Evolutionary conservation across 1,284 basidiomycete species (phyloP).

Genomic region (Leccinum cinnamomeum): DNA sequence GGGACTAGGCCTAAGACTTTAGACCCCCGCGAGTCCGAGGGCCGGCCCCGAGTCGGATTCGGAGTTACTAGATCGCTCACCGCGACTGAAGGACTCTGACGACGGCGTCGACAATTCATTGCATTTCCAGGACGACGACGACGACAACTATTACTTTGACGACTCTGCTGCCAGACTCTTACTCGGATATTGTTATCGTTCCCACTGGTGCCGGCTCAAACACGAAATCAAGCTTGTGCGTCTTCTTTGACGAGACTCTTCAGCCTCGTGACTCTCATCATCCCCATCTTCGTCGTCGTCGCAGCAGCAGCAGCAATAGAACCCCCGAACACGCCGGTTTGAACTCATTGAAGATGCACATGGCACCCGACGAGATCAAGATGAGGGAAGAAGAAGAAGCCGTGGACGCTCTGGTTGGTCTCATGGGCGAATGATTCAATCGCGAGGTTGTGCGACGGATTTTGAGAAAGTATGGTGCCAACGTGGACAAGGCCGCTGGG

Average conservation of each 20-base stretch:
- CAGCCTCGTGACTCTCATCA: neutral
- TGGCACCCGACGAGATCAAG: slow-evolving; percentile 19
- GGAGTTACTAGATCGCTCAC: slow-evolving; percentile 15
- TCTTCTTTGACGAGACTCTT: neutral
- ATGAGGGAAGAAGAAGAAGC: slow-evolving; percentile 21
- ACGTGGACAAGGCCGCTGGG: slow-evolving; percentile 59
- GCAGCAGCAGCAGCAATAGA: neutral
- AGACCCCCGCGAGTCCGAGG: neutral
- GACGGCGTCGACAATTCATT: slow-evolving; percentile 19
- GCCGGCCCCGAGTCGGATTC: slow-evolving; percentile 16
- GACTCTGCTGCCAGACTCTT: neutral
- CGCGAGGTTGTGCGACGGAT: slow-evolving; percentile 49
- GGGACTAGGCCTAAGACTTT: neutral
- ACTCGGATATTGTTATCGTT: neutral
- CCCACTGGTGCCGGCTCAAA: neutral
- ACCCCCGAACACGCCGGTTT: neutral
- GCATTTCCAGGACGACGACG: slow-evolving; percentile 18
- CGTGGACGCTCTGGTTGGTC: slow-evolving; percentile 25
- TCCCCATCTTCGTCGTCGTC: neutral
- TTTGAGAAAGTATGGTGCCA: slow-evolving; percentile 56
- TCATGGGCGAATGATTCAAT: slow-evolving; percentile 42
- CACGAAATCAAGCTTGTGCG: neutral
- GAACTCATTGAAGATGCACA: slow-evolving; percentile 19
- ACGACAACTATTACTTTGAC: neutral
- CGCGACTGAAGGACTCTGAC: neutral